A percentile compares a stretch with the other conserved stretches of the same genome.
phyloP scores from a whole-genome alignment of 345 rosid species.

The Camelina laxa region DNA sequence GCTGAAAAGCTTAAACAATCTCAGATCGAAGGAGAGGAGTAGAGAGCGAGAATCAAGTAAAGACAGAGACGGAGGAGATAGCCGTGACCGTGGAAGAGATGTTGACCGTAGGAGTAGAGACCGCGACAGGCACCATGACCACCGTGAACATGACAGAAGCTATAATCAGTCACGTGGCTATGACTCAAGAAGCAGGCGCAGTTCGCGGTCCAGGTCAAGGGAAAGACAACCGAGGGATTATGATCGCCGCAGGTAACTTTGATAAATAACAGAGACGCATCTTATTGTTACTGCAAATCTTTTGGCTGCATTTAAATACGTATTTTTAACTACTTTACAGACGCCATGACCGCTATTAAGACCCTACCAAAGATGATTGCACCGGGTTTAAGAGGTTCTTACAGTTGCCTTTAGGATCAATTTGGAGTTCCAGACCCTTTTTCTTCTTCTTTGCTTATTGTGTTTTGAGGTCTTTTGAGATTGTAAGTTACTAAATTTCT shows the following conservation, averaged over 20 bases:
- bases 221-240: slow-evolving; percentile 73
- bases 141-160: slow-evolving; percentile 59
- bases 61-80: slow-evolving; percentile 69
- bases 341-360: slow-evolving; percentile 48
- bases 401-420: slow-evolving; percentile 39
- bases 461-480: slow-evolving; percentile 22
- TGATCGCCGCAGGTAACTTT: slow-evolving; percentile 79
- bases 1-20: slow-evolving; percentile 13
- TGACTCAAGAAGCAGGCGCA: slow-evolving; percentile 76
- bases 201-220: slow-evolving; percentile 85
- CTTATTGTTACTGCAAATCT: not conserved
- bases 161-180: slow-evolving; percentile 71
- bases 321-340: slow-evolving; percentile 27
- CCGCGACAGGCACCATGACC: slow-evolving; percentile 76
- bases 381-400: slow-evolving; percentile 11
- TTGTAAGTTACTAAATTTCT: slow-evolving; percentile 25
- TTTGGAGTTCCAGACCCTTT: slow-evolving; percentile 32
- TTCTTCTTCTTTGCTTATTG: slow-evolving; percentile 2
- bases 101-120: slow-evolving; percentile 88
- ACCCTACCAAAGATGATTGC: slow-evolving; percentile 22
- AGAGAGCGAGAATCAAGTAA: slow-evolving; percentile 69
- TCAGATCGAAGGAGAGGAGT: slow-evolving; percentile 84
- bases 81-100: slow-evolving; percentile 83
- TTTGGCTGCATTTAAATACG: slow-evolving; percentile 6
- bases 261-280: not conserved